Evolutionary conservation across 176 grass and related monocot species (phyloP).

Genomic region (Dactylis glomerata): DNA sequence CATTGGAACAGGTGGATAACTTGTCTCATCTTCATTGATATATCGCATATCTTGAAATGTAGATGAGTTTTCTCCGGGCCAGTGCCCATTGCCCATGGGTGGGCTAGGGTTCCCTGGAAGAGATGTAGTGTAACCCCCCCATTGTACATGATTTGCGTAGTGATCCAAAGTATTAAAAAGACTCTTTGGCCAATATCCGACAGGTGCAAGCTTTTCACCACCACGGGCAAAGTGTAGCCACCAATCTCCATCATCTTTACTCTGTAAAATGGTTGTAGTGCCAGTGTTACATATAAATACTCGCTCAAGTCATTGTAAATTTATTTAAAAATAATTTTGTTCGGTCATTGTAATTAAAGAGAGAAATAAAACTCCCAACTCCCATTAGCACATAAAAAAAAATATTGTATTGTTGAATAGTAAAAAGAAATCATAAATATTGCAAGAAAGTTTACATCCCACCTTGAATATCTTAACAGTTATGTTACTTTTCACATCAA

Average conservation of each 20-base stretch:
- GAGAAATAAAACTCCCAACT: background rate
- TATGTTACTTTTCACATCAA: background rate
- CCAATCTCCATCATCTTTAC: conserved; percentile 7
- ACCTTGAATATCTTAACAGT: conserved; percentile 10
- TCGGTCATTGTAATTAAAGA: background rate
- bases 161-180: background rate
- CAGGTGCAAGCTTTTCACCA: background rate
- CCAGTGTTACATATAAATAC: background rate
- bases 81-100: background rate
- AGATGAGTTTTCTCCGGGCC: background rate
- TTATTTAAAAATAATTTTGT: background rate
- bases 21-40: background rate
- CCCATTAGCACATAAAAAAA: background rate
- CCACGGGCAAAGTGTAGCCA: background rate
- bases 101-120: background rate
- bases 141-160: background rate
- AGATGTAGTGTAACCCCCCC: background rate
- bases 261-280: background rate
- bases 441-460: background rate
- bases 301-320: background rate
- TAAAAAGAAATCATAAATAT: background rate
- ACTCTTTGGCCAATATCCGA: conserved; percentile 11
- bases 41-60: background rate
- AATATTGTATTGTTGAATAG: background rate
- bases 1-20: background rate